Percentiles rank a stretch among this genome's conserved stretches.
These are phyloP conservation scores for Fraxinus sp. DNA, from an alignment of 305 asterid species.

Conservation along the genomic window DNA sequence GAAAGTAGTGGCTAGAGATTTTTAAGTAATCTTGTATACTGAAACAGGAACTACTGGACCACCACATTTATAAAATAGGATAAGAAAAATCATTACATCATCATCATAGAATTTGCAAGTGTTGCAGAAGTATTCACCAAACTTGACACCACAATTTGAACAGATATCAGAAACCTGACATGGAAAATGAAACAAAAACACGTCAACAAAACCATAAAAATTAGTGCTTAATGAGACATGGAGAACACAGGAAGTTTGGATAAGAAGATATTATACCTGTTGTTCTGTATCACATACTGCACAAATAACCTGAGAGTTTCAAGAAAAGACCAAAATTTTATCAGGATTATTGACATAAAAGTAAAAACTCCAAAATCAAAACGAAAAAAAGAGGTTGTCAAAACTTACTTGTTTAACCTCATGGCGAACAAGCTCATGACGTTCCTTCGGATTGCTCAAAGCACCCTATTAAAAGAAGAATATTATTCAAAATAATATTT, in stretches of 20 bases:
- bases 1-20: slow-evolving; percentile 12
- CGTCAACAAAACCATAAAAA: slow-evolving; percentile 18
- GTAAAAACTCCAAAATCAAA: not conserved
- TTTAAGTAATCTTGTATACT: not conserved
- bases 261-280: slow-evolving; percentile 41
- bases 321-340: slow-evolving; percentile 4
- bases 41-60: not conserved
- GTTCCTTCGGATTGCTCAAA: slow-evolving; percentile 64
- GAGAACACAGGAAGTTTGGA: not conserved
- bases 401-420: slow-evolving; percentile 61
- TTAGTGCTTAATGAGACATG: not conserved
- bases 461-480: slow-evolving; percentile 37
- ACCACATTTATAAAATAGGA: not conserved
- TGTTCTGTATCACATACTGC: slow-evolving; percentile 65
- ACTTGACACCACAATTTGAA: slow-evolving; percentile 68
- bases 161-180: slow-evolving; percentile 63
- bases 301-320: slow-evolving; percentile 51
- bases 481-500: slow-evolving; percentile 4
- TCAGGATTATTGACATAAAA: slow-evolving; percentile 9
- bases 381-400: not conserved
- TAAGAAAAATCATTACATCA: slow-evolving; percentile 50
- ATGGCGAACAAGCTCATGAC: slow-evolving; percentile 76
- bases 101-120: slow-evolving; percentile 86
- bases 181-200: slow-evolving; percentile 17
- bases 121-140: slow-evolving; percentile 83